phyloP scores from a whole-genome alignment of 768 basidiomycete genomes.

The Lactarius sp. region DNA sequence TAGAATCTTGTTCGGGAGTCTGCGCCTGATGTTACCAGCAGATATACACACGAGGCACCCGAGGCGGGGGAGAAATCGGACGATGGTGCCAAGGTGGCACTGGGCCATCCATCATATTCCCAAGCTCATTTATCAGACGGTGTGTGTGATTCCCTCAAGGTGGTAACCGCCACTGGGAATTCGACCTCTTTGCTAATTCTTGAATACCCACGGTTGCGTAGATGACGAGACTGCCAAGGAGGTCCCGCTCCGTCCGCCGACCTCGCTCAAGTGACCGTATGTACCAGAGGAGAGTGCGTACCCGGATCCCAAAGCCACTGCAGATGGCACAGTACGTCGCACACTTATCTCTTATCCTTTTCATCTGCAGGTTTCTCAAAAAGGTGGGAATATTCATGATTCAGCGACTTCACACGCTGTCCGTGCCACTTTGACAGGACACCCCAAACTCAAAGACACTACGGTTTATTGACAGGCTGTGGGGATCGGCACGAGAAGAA shows the following conservation, averaged over 20 bases:
- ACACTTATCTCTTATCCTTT: background rate
- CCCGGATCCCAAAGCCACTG: constrained; percentile 78
- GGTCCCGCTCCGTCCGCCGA: constrained; percentile 33
- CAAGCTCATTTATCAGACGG: background rate
- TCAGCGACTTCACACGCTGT: constrained; percentile 64
- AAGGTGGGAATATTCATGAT: background rate
- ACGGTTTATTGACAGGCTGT: constrained; percentile 52
- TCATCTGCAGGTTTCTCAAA: background rate
- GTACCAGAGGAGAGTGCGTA: constrained; percentile 75
- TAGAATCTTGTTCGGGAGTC: too few relatives aligned
- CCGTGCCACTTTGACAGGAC: constrained; percentile 47
- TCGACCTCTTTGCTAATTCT: background rate
- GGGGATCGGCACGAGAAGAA: constrained; percentile 60
- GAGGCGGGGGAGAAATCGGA: too few relatives aligned
- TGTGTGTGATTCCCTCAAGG: background rate
- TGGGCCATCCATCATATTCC: too few relatives aligned
- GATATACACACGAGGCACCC: too few relatives aligned
- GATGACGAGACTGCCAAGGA: constrained; percentile 21
- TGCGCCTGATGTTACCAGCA: too few relatives aligned
- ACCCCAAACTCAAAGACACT: constrained; percentile 51
- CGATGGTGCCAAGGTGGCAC: too few relatives aligned
- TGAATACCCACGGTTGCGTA: background rate
- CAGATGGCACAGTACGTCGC: constrained; percentile 61
- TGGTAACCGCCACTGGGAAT: too few relatives aligned
- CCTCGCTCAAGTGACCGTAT: constrained; percentile 81